Evolutionary conservation across 1,284 basidiomycete species (phyloP).

Genomic region (Erythrobasidium hasegawianum): DNA sequence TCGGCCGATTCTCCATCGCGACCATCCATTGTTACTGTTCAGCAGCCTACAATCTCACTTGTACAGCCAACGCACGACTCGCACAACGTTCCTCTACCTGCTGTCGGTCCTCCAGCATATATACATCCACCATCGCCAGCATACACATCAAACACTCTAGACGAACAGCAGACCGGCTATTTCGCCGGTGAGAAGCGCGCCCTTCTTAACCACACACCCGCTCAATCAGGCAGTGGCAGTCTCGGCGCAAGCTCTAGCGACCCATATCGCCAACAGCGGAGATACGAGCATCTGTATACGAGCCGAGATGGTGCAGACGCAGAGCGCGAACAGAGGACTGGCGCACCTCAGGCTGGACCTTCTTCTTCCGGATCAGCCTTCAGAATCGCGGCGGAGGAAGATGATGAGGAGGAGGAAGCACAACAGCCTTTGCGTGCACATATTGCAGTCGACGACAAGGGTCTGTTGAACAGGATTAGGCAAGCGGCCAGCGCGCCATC

Average conservation of each 20-base stretch:
- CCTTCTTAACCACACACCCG: constrained; percentile 3
- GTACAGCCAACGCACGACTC: background rate
- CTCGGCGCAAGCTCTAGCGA: background rate
- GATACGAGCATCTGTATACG: constrained; percentile 32
- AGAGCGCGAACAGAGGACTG: constrained; percentile 22
- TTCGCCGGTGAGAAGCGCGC: constrained; percentile 29
- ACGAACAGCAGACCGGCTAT: constrained; percentile 5
- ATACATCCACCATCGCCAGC: constrained; percentile 31
- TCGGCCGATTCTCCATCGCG: too few species aligned
- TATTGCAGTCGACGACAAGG: constrained; percentile 30
- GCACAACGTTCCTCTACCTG: constrained; percentile 18
- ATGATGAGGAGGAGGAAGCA: constrained; percentile 17
- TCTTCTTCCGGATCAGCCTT: background rate
- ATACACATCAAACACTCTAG: constrained; percentile 1
- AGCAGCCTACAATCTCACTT: too few species aligned
- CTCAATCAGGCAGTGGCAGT: background rate
- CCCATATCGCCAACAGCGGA: constrained; percentile 13
- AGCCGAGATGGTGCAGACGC: constrained; percentile 25
- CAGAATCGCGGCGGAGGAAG: constrained; percentile 1
- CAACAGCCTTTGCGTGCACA: constrained; percentile 14
- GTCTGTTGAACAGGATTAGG: constrained; percentile 20
- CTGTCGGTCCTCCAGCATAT: constrained; percentile 28
- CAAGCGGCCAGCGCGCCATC: constrained; percentile 17
- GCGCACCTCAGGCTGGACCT: constrained; percentile 13
- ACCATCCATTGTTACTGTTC: too few species aligned